Evolutionary conservation across 768 basidiomycete genomes (phyloP).

Genomic region (Leccinum longicurvipes): DNA sequence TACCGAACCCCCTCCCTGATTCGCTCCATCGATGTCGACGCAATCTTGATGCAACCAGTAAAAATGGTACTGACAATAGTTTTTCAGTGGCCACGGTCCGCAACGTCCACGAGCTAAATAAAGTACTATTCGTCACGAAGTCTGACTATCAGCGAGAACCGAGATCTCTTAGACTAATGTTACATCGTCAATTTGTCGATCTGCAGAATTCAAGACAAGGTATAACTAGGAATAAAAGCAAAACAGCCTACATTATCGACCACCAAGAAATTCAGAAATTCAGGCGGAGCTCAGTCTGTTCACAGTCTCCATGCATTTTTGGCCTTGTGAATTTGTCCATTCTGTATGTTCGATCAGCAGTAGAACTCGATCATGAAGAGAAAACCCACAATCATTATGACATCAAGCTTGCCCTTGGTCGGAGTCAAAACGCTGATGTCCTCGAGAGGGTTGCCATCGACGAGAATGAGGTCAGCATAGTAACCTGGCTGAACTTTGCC

Average conservation of each 20-base stretch:
- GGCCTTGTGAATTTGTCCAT: slow-evolving; percentile 26
- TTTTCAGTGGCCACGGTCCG: too few relatives aligned
- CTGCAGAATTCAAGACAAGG: neutral
- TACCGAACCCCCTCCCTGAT: too few relatives aligned
- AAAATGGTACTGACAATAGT: too few relatives aligned
- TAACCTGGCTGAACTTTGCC: slow-evolving; percentile 37
- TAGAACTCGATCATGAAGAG: neutral
- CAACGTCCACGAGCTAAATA: too few relatives aligned
- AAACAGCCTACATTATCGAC: neutral
- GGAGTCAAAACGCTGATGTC: slow-evolving; percentile 33
- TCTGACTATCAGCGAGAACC: neutral
- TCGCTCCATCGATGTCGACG: too few relatives aligned
- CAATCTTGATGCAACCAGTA: too few relatives aligned
- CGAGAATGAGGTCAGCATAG: slow-evolving; percentile 36
- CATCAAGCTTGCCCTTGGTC: slow-evolving; percentile 30
- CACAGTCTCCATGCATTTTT: neutral
- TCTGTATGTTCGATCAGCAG: slow-evolving; percentile 11
- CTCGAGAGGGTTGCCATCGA: slow-evolving; percentile 35
- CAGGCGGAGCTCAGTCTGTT: neutral
- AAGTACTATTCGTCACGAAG: too few relatives aligned
- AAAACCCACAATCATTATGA: slow-evolving; percentile 33
- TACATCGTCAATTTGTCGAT: too few relatives aligned
- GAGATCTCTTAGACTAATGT: neutral
- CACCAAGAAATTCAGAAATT: neutral
- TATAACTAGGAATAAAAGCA: neutral